phyloP scores from a whole-genome alignment of 2,329 filamentous ascomycete species.

The Dothiorella sarmentorum region DNA sequence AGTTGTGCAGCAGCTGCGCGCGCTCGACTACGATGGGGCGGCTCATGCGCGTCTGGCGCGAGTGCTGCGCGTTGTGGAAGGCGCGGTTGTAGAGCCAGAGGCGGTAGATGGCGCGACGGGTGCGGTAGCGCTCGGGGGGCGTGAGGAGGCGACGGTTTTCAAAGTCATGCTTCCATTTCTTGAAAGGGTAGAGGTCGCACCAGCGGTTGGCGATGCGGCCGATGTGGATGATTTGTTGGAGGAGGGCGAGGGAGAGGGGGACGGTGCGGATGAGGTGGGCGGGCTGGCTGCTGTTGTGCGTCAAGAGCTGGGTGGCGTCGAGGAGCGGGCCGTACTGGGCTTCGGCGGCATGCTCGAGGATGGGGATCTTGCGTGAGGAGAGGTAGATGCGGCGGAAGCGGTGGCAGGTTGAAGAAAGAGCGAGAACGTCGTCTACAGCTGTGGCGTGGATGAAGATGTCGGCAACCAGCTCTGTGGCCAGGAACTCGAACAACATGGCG shows the following conservation, averaged over 20 bases:
- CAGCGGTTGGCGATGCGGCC: conserved; percentile 56
- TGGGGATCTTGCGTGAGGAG: conserved; percentile 52
- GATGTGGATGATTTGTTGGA: conserved; percentile 53
- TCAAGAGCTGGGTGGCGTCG: conserved; percentile 58
- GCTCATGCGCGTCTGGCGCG: conserved; percentile 49
- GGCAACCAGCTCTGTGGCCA: conserved; percentile 58
- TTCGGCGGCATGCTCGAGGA: conserved; percentile 53
- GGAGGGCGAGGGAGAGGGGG: conserved; percentile 53
- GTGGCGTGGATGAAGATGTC: conserved; percentile 55
- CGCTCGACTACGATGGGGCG: conserved; percentile 49
- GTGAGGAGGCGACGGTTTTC: conserved; percentile 54
- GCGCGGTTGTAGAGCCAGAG: conserved; percentile 59
- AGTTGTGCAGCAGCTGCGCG: conserved; percentile 57
- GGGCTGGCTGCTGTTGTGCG: conserved; percentile 58
- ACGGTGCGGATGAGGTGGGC: conserved; percentile 53
- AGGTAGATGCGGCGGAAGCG: conserved; percentile 53
- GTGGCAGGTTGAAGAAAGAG: conserved; percentile 53
- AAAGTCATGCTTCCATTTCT: conserved; percentile 60
- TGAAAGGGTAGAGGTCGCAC: conserved; percentile 60
- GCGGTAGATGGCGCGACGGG: conserved; percentile 58
- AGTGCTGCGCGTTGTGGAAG: conserved; percentile 53
- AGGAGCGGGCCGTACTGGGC: conserved; percentile 56
- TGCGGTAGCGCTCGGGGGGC: conserved; percentile 46
- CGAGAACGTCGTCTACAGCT: conserved; percentile 52
- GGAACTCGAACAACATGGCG: conserved; percentile 53